Evolutionary conservation across 495 filamentous ascomycete genomes (phyloP), one percentile per base, ranked within the genome.

Genomic region (Tricharina praecox): DNA sequence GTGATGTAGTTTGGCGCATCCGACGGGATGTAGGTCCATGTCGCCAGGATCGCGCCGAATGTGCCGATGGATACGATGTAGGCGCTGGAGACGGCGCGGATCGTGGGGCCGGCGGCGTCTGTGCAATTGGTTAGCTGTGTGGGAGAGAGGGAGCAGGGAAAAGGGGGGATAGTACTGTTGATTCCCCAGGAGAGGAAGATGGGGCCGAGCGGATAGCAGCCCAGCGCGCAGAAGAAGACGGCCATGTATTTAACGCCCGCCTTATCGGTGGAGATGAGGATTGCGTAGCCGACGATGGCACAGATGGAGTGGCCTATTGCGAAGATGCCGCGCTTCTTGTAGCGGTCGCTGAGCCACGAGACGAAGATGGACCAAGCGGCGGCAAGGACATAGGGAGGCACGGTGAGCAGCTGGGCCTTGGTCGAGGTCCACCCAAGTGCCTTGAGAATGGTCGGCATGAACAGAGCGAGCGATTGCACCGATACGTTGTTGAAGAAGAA

Each of bases 401-500:
- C 75, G 0, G 79, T 80, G 18, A 83, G 67, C 0, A 86, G 64
- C 49, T 86, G 77, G 0, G 81, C 80, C 43, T 73, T 66, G 2
- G 79, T 79, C 0, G 76, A 67, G 2, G 68, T 71, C 64, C 77
- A 86, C 3, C 81, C 79, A 9, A 85, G 69, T 10, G 72, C 69
- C 32, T 67, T 69, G 53, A 85, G 81, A 50, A 85, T 85, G 1
- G 77, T 81, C 1, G 79, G 79, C 70, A 85, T 55, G 48, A 93
- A 93, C 11, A 92, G 67, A 4, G 80, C 80, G 23, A 85, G 66
- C 0, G 80, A 84, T 59, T 90, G 90, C 2, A 88, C 69, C 3
- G 81, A 79, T 9, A 88, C 62, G 45, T 75, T 78, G 70, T 82
- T 73, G 7, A 79, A 80, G 56, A 85, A 78, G 53, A 84, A 85